A percentile compares a stretch with the other conserved stretches of the same genome.
Evolutionary conservation across 805 yeast genomes (phyloP).

Genomic region (Wickerhamomyces chambardii): DNA sequence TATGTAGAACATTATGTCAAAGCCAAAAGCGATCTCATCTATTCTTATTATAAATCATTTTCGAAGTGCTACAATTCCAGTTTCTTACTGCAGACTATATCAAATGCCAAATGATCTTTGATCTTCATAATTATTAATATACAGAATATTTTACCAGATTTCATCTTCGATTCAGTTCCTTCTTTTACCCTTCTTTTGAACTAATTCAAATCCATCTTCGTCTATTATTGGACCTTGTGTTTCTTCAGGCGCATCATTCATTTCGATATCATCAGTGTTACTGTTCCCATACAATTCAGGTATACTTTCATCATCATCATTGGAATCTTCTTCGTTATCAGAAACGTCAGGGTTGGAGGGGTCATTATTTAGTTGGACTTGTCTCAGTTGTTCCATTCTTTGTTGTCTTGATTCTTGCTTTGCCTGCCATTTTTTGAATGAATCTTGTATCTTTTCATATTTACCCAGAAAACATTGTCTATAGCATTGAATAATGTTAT

Average conservation of each 20-base stretch:
- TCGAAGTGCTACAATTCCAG: no score
- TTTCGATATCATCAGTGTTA: slow-evolving; percentile 29
- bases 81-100: no score
- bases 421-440: slow-evolving; percentile 51
- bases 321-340: slow-evolving; percentile 34
- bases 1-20: no score
- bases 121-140: no score
- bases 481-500: slow-evolving; percentile 54
- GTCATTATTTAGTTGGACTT: slow-evolving; percentile 44
- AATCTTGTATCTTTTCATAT: slow-evolving; percentile 44
- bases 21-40: no score
- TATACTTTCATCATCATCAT: slow-evolving; percentile 29
- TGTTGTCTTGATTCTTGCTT: slow-evolving; percentile 32
- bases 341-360: slow-evolving; percentile 54
- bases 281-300: slow-evolving; percentile 20
- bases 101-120: no score
- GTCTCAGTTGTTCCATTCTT: slow-evolving; percentile 18
- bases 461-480: slow-evolving; percentile 48
- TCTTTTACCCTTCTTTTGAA: slow-evolving; percentile 62
- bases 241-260: slow-evolving; percentile 23
- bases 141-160: no score
- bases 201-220: slow-evolving; percentile 92
- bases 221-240: slow-evolving; percentile 64
- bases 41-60: no score
- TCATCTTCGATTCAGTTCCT: slow-evolving; percentile 18